Percentiles rank a stretch among this genome's conserved stretches.
phyloP scores from a whole-genome alignment of 768 basidiomycete genomes.

The Tulasnella sp. region DNA sequence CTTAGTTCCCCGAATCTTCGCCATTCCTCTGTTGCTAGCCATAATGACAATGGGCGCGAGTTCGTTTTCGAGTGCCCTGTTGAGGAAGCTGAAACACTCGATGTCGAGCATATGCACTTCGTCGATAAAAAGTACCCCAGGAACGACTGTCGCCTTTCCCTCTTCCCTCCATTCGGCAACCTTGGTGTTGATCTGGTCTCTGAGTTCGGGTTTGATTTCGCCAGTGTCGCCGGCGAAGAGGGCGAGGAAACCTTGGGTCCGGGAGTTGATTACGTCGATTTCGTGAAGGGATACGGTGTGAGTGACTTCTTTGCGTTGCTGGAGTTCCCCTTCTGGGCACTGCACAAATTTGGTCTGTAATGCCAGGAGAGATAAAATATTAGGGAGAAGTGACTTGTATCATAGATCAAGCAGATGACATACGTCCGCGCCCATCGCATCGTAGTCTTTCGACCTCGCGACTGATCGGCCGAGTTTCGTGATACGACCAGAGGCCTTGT shows the following conservation, averaged over 20 bases:
- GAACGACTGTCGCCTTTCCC: slow-evolving; percentile 96
- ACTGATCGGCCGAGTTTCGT: slow-evolving; percentile 96
- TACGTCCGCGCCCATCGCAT: slow-evolving; percentile 99
- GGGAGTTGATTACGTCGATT: slow-evolving; percentile 98
- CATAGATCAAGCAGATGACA: slow-evolving; percentile 43
- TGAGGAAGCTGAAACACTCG: slow-evolving; percentile 98
- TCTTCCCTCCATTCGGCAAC: slow-evolving; percentile 98
- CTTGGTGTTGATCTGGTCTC: slow-evolving; percentile 95
- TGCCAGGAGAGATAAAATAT: slow-evolving; percentile 23
- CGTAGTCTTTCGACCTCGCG: slow-evolving; percentile 96
- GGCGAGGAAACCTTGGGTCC: slow-evolving; percentile 97
- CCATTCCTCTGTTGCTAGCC: slow-evolving; percentile 96
- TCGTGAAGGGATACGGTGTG: slow-evolving; percentile 98
- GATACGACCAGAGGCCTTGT: slow-evolving; percentile 96
- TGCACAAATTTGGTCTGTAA: slow-evolving; percentile 94
- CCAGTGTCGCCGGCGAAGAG: slow-evolving; percentile 96
- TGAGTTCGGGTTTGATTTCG: slow-evolving; percentile 96
- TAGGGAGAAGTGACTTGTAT: neutral
- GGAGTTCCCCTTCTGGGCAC: slow-evolving; percentile 97
- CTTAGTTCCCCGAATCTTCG: slow-evolving; percentile 92
- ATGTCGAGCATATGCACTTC: slow-evolving; percentile 99
- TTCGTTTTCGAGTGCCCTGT: slow-evolving; percentile 92
- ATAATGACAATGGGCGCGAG: slow-evolving; percentile 95
- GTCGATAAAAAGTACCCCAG: slow-evolving; percentile 97
- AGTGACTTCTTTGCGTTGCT: slow-evolving; percentile 95